Percentiles rank a stretch among this genome's conserved stretches.
These are phyloP conservation scores for Danielia reshetovae DNA, from an alignment of 805 yeast genomes.

Conservation along the genomic window DNA sequence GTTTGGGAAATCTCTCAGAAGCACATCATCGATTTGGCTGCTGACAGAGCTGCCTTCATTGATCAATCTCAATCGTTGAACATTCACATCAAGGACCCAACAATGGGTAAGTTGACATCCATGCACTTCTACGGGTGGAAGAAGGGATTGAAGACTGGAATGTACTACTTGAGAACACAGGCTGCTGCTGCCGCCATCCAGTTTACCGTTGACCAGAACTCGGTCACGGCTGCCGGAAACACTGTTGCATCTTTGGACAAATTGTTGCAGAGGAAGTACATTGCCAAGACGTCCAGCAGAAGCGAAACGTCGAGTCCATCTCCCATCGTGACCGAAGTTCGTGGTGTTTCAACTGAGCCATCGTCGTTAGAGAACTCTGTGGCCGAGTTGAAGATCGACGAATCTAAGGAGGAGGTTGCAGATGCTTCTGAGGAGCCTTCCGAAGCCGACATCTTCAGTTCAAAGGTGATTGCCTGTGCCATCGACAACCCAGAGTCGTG, in stretches of 20 bases:
- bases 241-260: slow-evolving; percentile 37
- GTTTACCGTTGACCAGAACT: slow-evolving; percentile 52
- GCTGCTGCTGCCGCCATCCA: slow-evolving; percentile 97
- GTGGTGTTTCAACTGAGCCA: slow-evolving; percentile 36
- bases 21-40: slow-evolving; percentile 57
- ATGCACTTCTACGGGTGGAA: slow-evolving; percentile 99
- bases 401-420: slow-evolving; percentile 7
- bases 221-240: slow-evolving; percentile 36
- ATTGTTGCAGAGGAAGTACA: slow-evolving; percentile 37
- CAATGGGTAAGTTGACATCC: slow-evolving; percentile 93
- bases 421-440: slow-evolving; percentile 11
- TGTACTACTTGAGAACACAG: slow-evolving; percentile 96
- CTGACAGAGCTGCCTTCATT: slow-evolving; percentile 72
- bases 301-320: slow-evolving; percentile 21
- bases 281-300: slow-evolving; percentile 18
- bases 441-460: slow-evolving; percentile 82
- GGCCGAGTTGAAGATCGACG: slow-evolving; percentile 40
- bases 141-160: slow-evolving; percentile 96
- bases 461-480: slow-evolving; percentile 94
- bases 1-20: slow-evolving; percentile 63
- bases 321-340: slow-evolving; percentile 7
- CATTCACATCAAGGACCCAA: slow-evolving; percentile 82
- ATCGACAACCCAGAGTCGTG: slow-evolving; percentile 96
- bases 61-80: slow-evolving; percentile 94
- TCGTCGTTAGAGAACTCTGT: slow-evolving; percentile 44